These are phyloP conservation scores for Acidiella bohemica DNA, from an alignment of 495 filamentous ascomycete species.

Conservation along the genomic window DNA sequence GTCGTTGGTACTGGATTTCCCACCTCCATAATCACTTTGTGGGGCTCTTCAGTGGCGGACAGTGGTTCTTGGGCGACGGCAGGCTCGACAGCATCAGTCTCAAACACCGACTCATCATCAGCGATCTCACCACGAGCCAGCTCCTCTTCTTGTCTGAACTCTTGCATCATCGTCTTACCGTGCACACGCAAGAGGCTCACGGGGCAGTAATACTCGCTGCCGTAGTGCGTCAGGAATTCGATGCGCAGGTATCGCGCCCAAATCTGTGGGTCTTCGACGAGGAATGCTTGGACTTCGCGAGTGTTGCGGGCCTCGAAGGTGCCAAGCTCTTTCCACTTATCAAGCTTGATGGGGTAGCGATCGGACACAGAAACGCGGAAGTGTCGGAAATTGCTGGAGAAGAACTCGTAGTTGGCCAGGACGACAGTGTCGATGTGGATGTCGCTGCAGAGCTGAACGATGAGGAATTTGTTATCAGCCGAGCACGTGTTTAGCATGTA, in stretches of 20 bases:
- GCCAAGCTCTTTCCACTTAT: conserved; percentile 83
- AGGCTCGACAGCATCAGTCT: neutral
- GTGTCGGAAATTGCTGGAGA: conserved; percentile 85
- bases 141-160: conserved; percentile 66
- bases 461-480: conserved; percentile 78
- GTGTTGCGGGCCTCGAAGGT: conserved; percentile 83
- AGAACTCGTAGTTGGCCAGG: conserved; percentile 96
- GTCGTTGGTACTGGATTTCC: neutral
- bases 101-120: conserved; percentile 24
- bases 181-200: conserved; percentile 82
- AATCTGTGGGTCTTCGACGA: conserved; percentile 82
- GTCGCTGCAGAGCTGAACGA: conserved; percentile 81
- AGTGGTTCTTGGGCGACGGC: neutral
- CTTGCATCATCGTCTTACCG: conserved; percentile 92
- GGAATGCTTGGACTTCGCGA: conserved; percentile 84
- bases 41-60: neutral
- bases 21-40: neutral
- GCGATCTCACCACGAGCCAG: conserved; percentile 46
- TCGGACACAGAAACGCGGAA: conserved; percentile 86
- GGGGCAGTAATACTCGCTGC: conserved; percentile 92
- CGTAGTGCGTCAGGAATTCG: conserved; percentile 87
- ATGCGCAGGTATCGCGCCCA: conserved; percentile 88
- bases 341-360: conserved; percentile 78
- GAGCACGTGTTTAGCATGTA: conserved; percentile 95
- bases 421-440: conserved; percentile 93